These are phyloP conservation scores for Talaromyces ruber DNA, from an alignment of 495 filamentous ascomycete genomes.

Conservation along the genomic window DNA sequence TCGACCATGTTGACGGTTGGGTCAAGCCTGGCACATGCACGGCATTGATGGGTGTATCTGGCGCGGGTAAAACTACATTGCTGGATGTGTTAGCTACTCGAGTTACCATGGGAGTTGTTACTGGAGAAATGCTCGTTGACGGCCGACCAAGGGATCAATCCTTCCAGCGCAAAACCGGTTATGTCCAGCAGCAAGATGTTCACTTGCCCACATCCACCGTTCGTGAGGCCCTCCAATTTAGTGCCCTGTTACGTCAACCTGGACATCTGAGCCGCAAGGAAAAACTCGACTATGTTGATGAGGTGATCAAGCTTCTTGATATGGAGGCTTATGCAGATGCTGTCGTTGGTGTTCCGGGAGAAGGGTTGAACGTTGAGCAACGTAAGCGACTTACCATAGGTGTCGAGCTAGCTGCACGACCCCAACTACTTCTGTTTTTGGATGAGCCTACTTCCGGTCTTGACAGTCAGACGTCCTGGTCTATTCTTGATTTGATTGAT, in stretches of 20 bases:
- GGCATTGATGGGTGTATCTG: conserved; percentile 68
- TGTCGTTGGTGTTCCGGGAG: conserved; percentile 76
- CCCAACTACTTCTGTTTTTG: conserved; percentile 75
- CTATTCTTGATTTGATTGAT: conserved; percentile 68
- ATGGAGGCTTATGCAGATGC: conserved; percentile 87
- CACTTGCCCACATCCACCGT: conserved; percentile 80
- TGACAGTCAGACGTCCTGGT: conserved; percentile 80
- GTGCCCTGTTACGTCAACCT: conserved; percentile 77
- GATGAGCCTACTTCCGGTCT: conserved; percentile 84
- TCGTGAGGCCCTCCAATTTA: conserved; percentile 73
- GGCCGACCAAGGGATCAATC: conserved; percentile 64
- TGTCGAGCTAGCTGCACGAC: conserved; percentile 81
- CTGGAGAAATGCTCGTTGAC: conserved; percentile 79
- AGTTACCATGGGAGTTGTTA: conserved; percentile 79
- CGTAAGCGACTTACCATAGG: conserved; percentile 81
- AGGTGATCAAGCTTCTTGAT: conserved; percentile 81
- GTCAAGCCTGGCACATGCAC: conserved; percentile 86
- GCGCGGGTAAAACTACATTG: conserved; percentile 54
- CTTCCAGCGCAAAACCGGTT: conserved; percentile 87
- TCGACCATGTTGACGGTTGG: conserved; percentile 82
- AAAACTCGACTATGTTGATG: conserved; percentile 80
- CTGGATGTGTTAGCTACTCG: conserved; percentile 48
- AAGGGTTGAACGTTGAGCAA: conserved; percentile 88
- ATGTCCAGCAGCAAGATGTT: conserved; percentile 90
- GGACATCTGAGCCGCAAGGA: conserved; percentile 55